Conservation (phyloP, 164 flowering plant species). For the Magnolia changhungtana region DNA sequence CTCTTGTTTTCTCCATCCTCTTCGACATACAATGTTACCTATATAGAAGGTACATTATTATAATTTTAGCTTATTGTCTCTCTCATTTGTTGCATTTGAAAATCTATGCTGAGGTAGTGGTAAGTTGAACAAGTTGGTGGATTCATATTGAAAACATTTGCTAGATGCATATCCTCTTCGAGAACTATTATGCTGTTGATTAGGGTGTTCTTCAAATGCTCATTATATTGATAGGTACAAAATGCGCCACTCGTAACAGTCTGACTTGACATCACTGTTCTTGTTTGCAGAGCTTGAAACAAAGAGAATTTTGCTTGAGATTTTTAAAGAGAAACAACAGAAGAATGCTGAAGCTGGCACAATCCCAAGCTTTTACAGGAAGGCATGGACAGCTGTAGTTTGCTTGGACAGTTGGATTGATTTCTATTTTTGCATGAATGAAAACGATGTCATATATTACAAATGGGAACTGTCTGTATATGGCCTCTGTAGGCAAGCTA, state of each 20-base stretch:
- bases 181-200: neutral
- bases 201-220: neutral
- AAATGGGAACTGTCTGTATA: neutral
- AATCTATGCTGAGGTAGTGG: too few relatives aligned
- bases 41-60: too few relatives aligned
- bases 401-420: conserved; percentile 10
- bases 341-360: conserved; percentile 84
- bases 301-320: conserved; percentile 86
- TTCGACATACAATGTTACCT: too few relatives aligned
- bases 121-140: too few relatives aligned
- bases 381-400: conserved; percentile 37
- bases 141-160: too few relatives aligned
- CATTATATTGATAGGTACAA: neutral
- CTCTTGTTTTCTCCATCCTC: too few relatives aligned
- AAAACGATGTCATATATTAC: neutral
- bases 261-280: neutral
- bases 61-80: too few relatives aligned
- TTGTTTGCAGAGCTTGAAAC: conserved; percentile 78
- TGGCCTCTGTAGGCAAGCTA: neutral
- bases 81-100: too few relatives aligned
- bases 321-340: conserved; percentile 91
- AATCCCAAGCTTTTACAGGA: conserved; percentile 89
- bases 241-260: neutral
- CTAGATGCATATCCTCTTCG: neutral
- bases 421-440: conserved; percentile 10